Conservation (phyloP, 176 grass and related monocot species). For the Oryza meyeriana region DNA sequence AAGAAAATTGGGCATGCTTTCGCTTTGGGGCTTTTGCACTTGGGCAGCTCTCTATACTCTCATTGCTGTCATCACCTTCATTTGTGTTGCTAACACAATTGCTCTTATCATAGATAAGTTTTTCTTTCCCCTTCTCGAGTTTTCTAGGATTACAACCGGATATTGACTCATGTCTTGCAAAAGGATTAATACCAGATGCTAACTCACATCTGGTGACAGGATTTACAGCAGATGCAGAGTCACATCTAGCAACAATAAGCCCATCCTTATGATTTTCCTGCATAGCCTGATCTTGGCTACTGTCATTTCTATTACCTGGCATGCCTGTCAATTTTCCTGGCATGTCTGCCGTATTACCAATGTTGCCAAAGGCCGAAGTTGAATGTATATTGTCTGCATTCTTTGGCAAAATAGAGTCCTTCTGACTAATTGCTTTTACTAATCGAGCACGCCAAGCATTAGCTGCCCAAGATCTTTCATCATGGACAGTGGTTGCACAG, state of each 20-base stretch:
- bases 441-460: slow-evolving; percentile 54
- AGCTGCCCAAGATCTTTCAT: slow-evolving; percentile 37
- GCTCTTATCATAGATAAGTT: slow-evolving; percentile 43
- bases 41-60: slow-evolving; percentile 75
- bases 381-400: slow-evolving; percentile 21
- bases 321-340: slow-evolving; percentile 24
- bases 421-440: slow-evolving; percentile 37
- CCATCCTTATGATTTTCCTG: slow-evolving; percentile 30
- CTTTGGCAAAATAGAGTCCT: slow-evolving; percentile 25
- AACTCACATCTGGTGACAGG: slow-evolving; percentile 21
- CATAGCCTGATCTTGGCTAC: slow-evolving; percentile 20
- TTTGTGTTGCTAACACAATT: slow-evolving; percentile 42
- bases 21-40: slow-evolving; percentile 53
- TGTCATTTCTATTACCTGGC: slow-evolving; percentile 19
- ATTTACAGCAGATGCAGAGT: slow-evolving; percentile 21
- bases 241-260: slow-evolving; percentile 15
- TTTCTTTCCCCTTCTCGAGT: slow-evolving; percentile 76
- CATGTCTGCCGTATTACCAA: slow-evolving; percentile 18
- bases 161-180: slow-evolving; percentile 13
- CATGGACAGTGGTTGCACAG: slow-evolving; percentile 20
- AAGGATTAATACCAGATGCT: slow-evolving; percentile 14
- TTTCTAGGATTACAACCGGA: slow-evolving; percentile 21
- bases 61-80: slow-evolving; percentile 66
- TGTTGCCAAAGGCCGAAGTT: slow-evolving; percentile 16
- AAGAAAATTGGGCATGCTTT: slow-evolving; percentile 41